A percentile compares a stretch with the other conserved stretches of the same genome.
phyloP scores from a whole-genome alignment of 768 basidiomycete species.

The Floccularia luteovirens region DNA sequence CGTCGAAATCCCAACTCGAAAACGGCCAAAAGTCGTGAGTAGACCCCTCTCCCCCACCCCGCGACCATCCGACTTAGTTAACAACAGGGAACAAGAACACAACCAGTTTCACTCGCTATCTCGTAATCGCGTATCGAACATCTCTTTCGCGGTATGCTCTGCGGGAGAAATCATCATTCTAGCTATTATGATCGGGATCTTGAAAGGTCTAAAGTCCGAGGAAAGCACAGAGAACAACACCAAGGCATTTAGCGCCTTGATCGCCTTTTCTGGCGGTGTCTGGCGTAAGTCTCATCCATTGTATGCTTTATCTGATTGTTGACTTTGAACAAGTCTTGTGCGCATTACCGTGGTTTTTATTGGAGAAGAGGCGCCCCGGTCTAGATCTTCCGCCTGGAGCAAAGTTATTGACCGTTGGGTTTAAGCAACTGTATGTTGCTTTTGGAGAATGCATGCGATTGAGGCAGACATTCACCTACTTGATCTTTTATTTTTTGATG shows the following conservation, averaged over 20 bases:
- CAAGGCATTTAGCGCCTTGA: conserved; percentile 66
- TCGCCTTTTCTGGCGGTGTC: conserved; percentile 71
- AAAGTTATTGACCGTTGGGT: conserved; percentile 54
- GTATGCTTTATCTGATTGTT: not conserved
- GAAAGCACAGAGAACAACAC: conserved; percentile 67
- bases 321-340: conserved; percentile 39
- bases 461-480: conserved; percentile 69
- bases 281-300: conserved; percentile 43
- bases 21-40: conserved; percentile 40
- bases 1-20: conserved; percentile 33
- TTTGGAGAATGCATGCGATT: conserved; percentile 56
- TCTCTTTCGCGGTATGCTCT: conserved; percentile 65
- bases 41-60: no score
- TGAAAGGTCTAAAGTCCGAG: conserved; percentile 55
- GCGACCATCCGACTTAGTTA: not conserved
- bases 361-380: conserved; percentile 63
- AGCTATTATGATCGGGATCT: conserved; percentile 67
- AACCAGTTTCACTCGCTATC: conserved; percentile 50
- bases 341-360: conserved; percentile 66
- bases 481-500: conserved; percentile 75
- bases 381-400: conserved; percentile 49
- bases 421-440: conserved; percentile 58
- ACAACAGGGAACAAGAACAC: conserved; percentile 39
- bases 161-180: conserved; percentile 65
- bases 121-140: conserved; percentile 68